Percentiles rank a stretch among this genome's conserved stretches.
phyloP scores from a whole-genome alignment of 140 eudicot genomes.

The Bidens hawaiensis region DNA sequence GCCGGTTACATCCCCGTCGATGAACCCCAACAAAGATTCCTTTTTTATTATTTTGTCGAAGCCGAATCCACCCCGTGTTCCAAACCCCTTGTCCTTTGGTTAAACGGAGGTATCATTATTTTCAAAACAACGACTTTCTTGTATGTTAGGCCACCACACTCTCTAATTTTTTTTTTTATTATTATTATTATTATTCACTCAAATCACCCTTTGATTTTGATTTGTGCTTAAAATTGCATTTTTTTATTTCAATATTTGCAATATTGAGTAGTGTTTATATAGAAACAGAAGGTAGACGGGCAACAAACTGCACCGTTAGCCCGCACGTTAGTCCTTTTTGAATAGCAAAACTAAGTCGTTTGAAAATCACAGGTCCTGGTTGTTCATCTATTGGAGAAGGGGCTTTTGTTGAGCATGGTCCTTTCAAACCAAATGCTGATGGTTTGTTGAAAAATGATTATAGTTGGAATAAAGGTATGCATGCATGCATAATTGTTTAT shows the following conservation, averaged over 20 bases:
- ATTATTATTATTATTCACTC: not conserved
- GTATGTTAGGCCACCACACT: too few species aligned
- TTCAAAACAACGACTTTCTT: too few species aligned
- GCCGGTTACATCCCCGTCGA: conserved; percentile 59
- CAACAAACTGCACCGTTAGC: too few species aligned
- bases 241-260: not conserved
- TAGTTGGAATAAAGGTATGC: conserved; percentile 81
- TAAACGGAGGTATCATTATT: conserved; percentile 92
- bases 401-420: conserved; percentile 81
- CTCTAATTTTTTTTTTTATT: too few species aligned
- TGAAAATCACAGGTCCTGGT: conserved; percentile 94
- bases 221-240: not conserved
- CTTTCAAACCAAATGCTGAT: conserved; percentile 58
- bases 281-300: too few species aligned
- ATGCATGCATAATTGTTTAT: not conserved
- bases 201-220: not conserved
- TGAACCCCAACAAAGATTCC: conserved; percentile 37
- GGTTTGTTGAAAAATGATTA: conserved; percentile 52
- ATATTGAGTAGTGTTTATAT: too few species aligned
- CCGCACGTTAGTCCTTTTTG: too few species aligned
- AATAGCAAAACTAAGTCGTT: too few species aligned
- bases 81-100: conserved; percentile 83
- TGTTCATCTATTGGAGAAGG: conserved; percentile 85
- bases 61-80: conserved; percentile 59
- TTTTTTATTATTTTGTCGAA: conserved; percentile 78